Conservation (phyloP, 2,329 filamentous ascomycete genomes). For the Ascocoryne sarcoides region DNA sequence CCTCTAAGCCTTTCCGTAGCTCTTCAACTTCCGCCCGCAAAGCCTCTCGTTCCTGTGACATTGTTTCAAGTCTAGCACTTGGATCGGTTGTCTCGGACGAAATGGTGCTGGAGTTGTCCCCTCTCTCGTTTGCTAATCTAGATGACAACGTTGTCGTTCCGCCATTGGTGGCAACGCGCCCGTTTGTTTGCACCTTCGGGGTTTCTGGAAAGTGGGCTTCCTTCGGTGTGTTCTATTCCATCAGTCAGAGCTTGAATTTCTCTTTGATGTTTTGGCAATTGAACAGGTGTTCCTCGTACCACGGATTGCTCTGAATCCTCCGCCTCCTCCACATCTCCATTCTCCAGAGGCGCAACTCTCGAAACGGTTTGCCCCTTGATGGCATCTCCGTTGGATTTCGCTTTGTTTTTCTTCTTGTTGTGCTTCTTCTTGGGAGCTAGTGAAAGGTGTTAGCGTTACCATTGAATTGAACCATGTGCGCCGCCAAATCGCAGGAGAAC, state of each 20-base stretch:
- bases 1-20: slow-evolving; percentile 73
- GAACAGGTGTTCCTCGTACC: slow-evolving; percentile 30
- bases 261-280: slow-evolving; percentile 9
- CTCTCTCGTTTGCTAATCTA: background rate
- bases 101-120: slow-evolving; percentile 3
- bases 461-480: background rate
- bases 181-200: slow-evolving; percentile 21
- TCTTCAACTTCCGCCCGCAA: slow-evolving; percentile 74
- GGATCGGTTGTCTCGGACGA: slow-evolving; percentile 22
- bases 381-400: slow-evolving; percentile 34
- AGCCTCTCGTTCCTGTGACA: slow-evolving; percentile 73
- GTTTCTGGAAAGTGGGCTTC: slow-evolving; percentile 19
- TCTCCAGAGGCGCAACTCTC: slow-evolving; percentile 32
- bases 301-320: slow-evolving; percentile 32
- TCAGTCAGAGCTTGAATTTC: slow-evolving; percentile 18
- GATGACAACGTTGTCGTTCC: slow-evolving; percentile 5
- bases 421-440: slow-evolving; percentile 44
- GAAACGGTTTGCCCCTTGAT: slow-evolving; percentile 27
- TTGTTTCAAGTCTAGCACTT: slow-evolving; percentile 45
- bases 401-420: slow-evolving; percentile 45
- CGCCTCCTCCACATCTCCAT: slow-evolving; percentile 32
- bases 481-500: slow-evolving; percentile 8
- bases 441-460: slow-evolving; percentile 21
- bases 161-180: slow-evolving; percentile 20
- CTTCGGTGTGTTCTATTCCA: slow-evolving; percentile 22